These are phyloP conservation scores for Leishmania turanica DNA, from an alignment of 208 protist genomes.

Conservation along the genomic window DNA sequence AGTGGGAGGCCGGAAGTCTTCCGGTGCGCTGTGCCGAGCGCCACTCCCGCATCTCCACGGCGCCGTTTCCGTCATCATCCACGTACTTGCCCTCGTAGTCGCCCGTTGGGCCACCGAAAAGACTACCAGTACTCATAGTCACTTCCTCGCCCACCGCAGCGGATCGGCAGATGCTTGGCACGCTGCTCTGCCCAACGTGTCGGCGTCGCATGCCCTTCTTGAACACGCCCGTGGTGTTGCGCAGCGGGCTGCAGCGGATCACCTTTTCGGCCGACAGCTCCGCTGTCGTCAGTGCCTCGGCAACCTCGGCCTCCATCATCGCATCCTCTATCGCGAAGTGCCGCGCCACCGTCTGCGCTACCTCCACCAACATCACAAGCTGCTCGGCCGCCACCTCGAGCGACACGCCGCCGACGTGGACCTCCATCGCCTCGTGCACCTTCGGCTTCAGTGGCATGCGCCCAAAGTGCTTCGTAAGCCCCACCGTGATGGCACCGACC, in stretches of 20 bases:
- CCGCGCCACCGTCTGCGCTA: constrained; percentile 38
- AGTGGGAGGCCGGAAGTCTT: not conserved
- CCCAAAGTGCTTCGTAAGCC: constrained; percentile 74
- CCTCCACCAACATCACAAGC: constrained; percentile 47
- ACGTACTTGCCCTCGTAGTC: not conserved
- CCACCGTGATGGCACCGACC: constrained; percentile 54
- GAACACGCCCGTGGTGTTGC: constrained; percentile 11
- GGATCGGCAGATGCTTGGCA: not conserved
- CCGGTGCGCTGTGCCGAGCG: constrained; percentile 14
- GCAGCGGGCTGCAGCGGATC: constrained; percentile 21
- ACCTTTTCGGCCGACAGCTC: constrained; percentile 66
- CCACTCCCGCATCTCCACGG: constrained; percentile 27
- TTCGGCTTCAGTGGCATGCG: constrained; percentile 68
- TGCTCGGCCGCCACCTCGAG: constrained; percentile 64
- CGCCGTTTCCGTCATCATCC: not conserved
- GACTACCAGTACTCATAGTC: not conserved
- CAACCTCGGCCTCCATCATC: constrained; percentile 53
- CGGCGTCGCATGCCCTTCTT: constrained; percentile 13
- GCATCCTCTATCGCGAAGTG: constrained; percentile 68
- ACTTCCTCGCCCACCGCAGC: not conserved
- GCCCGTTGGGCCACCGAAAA: not conserved
- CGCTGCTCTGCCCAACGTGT: constrained; percentile 2
- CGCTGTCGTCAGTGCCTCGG: constrained; percentile 52
- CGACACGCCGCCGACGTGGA: constrained; percentile 51
- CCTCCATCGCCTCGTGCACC: constrained; percentile 71